Conservation (phyloP, 176 grass and related monocot species). For the Oryza nivara region DNA sequence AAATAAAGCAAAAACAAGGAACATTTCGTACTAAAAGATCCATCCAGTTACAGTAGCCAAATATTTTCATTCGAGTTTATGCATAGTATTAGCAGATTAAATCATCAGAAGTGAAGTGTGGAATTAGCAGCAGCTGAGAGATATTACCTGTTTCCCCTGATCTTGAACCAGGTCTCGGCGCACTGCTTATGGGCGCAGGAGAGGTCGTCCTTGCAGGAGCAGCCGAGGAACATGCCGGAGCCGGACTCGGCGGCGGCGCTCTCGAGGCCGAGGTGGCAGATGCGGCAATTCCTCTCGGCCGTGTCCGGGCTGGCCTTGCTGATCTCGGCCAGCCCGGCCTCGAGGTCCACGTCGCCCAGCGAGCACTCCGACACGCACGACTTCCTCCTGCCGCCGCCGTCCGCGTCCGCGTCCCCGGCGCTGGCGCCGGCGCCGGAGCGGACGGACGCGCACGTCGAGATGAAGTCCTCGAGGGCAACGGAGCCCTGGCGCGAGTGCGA, state of each 20-base stretch:
- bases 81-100: constrained; percentile 8
- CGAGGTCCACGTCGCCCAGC: constrained; percentile 71
- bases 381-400: constrained; percentile 39
- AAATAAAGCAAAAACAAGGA: constrained; percentile 44
- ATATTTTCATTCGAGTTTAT: constrained; percentile 5
- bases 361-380: constrained; percentile 84
- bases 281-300: constrained; percentile 82
- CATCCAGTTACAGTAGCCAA: constrained; percentile 15
- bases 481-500: constrained; percentile 60
- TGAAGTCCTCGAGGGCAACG: constrained; percentile 46
- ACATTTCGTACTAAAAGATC: constrained; percentile 46
- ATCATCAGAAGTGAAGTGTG: not conserved
- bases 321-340: constrained; percentile 69
- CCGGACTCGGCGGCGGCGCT: constrained; percentile 64
- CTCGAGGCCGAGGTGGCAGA: constrained; percentile 93
- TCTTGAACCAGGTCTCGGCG: constrained; percentile 99
- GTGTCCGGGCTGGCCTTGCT: constrained; percentile 61
- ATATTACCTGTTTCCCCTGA: constrained; percentile 97
- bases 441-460: constrained; percentile 43
- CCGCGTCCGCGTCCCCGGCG: constrained; percentile 7
- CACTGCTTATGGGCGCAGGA: constrained; percentile 90
- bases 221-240: constrained; percentile 78
- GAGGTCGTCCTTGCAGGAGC: constrained; percentile 96
- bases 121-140: constrained; percentile 14
- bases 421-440: constrained; percentile 28